These are phyloP conservation scores for Alternaria sp. DNA, from an alignment of 2,329 filamentous ascomycete genomes.

Conservation along the genomic window DNA sequence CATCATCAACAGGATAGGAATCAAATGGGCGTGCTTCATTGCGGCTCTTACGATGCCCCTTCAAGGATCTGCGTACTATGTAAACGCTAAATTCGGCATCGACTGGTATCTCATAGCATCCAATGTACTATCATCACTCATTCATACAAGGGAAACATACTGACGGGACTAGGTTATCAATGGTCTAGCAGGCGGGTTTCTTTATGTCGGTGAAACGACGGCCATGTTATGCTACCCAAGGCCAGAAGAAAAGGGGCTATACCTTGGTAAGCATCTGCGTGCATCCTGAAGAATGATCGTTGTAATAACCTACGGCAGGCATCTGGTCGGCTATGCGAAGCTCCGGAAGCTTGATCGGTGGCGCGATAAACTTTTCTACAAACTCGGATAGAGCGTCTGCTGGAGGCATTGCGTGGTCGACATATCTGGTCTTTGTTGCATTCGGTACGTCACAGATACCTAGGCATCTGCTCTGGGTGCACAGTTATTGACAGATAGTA, in stretches of 20 bases:
- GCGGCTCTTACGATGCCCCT: conserved; percentile 17
- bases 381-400: conserved; percentile 5
- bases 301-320: conserved; percentile 3
- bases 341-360: conserved; percentile 18
- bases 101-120: conserved; percentile 14
- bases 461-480: neutral
- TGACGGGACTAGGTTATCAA: conserved; percentile 9
- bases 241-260: conserved; percentile 16
- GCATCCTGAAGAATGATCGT: neutral
- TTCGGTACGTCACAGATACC: conserved; percentile 8
- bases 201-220: conserved; percentile 21
- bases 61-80: conserved; percentile 18
- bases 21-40: conserved; percentile 21
- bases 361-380: conserved; percentile 19
- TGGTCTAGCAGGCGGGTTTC: conserved; percentile 10
- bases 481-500: neutral
- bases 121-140: conserved; percentile 4
- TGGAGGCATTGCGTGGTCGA: conserved; percentile 15
- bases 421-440: conserved; percentile 17
- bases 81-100: conserved; percentile 10
- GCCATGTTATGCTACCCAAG: conserved; percentile 20
- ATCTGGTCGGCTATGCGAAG: conserved; percentile 23
- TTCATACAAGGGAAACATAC: neutral
- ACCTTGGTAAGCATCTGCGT: conserved; percentile 10
- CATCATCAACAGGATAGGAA: conserved; percentile 19